Conservation (phyloP, 2,329 filamentous ascomycete species). For the Xylaria sp. region DNA sequence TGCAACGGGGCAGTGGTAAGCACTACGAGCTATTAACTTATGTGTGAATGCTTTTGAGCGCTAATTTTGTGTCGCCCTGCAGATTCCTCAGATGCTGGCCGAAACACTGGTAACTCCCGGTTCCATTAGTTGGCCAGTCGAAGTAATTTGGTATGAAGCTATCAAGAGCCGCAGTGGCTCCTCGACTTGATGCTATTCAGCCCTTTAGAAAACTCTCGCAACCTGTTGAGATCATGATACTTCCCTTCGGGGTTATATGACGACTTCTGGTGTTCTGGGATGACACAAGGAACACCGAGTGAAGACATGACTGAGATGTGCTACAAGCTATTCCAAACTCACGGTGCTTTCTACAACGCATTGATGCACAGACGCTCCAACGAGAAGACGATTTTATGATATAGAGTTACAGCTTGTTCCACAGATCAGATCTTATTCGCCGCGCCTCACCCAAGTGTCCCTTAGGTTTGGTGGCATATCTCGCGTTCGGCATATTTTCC, state of each 20-base stretch:
- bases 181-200: conserved; percentile 6
- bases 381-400: conserved; percentile 53
- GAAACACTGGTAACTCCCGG: conserved; percentile 48
- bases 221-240: conserved; percentile 5
- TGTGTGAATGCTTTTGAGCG: background rate
- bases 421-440: conserved; percentile 32
- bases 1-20: conserved; percentile 70
- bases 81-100: conserved; percentile 52
- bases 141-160: background rate
- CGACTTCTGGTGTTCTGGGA: conserved; percentile 10
- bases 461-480: conserved; percentile 17
- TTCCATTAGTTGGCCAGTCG: conserved; percentile 45
- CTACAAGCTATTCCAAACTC: conserved; percentile 14
- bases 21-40: conserved; percentile 31
- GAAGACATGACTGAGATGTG: conserved; percentile 14
- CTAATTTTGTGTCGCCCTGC: conserved; percentile 16
- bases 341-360: conserved; percentile 21
- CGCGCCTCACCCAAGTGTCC: conserved; percentile 17
- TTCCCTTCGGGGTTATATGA: conserved; percentile 1
- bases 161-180: background rate
- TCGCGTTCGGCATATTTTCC: conserved; percentile 34
- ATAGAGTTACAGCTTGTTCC: conserved; percentile 48
- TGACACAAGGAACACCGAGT: conserved; percentile 6
- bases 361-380: conserved; percentile 42
- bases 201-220: conserved; percentile 4